A percentile compares a stretch with the other conserved stretches of the same genome.
Evolutionary conservation across 2,329 filamentous ascomycete genomes (phyloP).

Genomic region (Hypoxylon sp.): DNA sequence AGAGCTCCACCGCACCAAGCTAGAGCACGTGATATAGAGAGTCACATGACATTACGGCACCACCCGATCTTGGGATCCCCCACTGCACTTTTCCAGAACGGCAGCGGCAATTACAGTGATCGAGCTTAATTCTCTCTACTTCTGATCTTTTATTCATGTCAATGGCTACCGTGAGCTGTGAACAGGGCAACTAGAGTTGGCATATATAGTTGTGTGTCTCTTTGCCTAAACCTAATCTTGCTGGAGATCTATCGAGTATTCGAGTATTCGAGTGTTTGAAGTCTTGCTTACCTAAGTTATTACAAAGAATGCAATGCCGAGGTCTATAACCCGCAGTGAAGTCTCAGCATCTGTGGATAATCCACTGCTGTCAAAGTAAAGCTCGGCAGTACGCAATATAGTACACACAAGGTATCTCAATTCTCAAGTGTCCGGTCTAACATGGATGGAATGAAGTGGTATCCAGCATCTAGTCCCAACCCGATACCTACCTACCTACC

Average conservation of each 20-base stretch:
- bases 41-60: conserved; percentile 38
- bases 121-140: no score
- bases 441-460: conserved; percentile 26
- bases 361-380: background rate
- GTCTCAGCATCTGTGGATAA: background rate
- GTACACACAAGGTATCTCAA: conserved; percentile 7
- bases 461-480: conserved; percentile 24
- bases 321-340: background rate
- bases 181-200: background rate
- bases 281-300: no score
- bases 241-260: background rate
- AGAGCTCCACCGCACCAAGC: conserved; percentile 30
- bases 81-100: background rate
- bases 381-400: background rate
- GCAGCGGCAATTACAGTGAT: no score
- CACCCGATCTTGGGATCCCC: conserved; percentile 26
- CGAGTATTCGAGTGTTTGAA: background rate
- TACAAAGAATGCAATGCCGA: background rate
- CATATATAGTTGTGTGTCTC: background rate
- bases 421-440: conserved; percentile 23
- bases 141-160: no score
- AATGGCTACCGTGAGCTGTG: no score
- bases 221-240: background rate
- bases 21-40: conserved; percentile 32
- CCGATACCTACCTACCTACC: conserved; percentile 19